Evolutionary conservation across 2,329 filamentous ascomycete genomes (phyloP).

Genomic region (Aureobasidium sp.): DNA sequence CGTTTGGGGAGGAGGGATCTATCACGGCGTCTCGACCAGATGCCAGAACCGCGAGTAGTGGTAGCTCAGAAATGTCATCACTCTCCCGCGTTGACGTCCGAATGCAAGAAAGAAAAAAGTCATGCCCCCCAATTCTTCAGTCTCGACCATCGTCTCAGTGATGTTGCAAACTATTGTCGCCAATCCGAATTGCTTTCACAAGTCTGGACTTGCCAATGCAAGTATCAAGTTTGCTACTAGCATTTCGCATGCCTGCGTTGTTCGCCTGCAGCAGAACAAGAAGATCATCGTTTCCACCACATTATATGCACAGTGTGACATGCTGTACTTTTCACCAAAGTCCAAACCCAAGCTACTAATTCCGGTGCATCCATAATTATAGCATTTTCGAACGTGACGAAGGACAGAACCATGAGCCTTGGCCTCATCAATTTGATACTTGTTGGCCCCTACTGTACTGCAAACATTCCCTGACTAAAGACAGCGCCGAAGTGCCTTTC

Average conservation of each 20-base stretch:
- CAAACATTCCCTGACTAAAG: neutral
- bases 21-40: conserved; percentile 14
- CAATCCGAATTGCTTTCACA: neutral
- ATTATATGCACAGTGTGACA: too few species aligned
- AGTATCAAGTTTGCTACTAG: neutral
- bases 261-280: neutral
- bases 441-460: neutral
- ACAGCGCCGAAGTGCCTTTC: neutral
- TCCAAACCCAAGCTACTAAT: neutral
- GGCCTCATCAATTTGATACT: too few species aligned
- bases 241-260: neutral
- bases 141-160: neutral
- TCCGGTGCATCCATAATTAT: too few species aligned
- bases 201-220: neutral
- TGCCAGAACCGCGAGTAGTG: conserved; percentile 16
- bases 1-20: conserved; percentile 18
- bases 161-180: neutral
- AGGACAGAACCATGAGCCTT: neutral
- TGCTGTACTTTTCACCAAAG: neutral
- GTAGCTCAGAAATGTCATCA: conserved; percentile 17
- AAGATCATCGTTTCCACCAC: neutral
- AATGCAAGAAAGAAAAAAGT: conserved; percentile 15
- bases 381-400: too few species aligned
- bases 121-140: conserved; percentile 6
- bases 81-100: conserved; percentile 15